Evolutionary conservation across 371 early-diverging fungal genomes (phyloP), one percentile per base, ranked within the genome.

Genomic region (Smittium culicis): DNA sequence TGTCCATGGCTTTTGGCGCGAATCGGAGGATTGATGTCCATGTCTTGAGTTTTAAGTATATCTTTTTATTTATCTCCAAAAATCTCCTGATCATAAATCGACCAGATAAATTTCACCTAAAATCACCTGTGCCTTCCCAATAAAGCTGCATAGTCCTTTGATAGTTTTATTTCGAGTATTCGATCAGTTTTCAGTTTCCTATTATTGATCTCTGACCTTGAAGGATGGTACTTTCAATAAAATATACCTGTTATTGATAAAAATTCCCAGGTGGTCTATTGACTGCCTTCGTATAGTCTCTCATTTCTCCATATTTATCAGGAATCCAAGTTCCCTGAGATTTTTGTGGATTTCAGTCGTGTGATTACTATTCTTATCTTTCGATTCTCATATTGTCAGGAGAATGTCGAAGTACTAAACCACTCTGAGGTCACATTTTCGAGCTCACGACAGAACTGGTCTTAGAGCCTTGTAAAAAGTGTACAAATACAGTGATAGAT

Each of bases 321-420:
- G 58, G 35, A 76, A 76, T 1, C 77, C 77, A 0, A 76, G 74
- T 8, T 65, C 62, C 0, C 34, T 32, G 29, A 76, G 58, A 27
- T 76, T 74, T 3, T 68, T 61, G 33, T 66, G 70, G 60, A 76
- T 32, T 27, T 66, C 61, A 60, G 54, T 60, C 0, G 70, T 74
- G n/a, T 16, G 5, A 54, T 70, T 70, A 34, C 65, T 67, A 16
- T n/a, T 5, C 58, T 16, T 28, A 5, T 20, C 54, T 29, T 28
- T 31, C 27, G 33, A 61, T 20, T 70, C 71, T 32, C 34, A 32
- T 57, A 71, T 68, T 55, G 75, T 32, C 31, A 76, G 54, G n/a
- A 76, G 68, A 30, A 77, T 76, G 74, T 79, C 76, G 0, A 79
- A 70, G 35, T 79, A 78, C 27, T 72, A 71, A 2, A 65, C 69